A percentile compares a stretch with the other conserved stretches of the same genome.
Conservation (phyloP, 2,329 filamentous ascomycete species). For the Penicillium sp. region DNA sequence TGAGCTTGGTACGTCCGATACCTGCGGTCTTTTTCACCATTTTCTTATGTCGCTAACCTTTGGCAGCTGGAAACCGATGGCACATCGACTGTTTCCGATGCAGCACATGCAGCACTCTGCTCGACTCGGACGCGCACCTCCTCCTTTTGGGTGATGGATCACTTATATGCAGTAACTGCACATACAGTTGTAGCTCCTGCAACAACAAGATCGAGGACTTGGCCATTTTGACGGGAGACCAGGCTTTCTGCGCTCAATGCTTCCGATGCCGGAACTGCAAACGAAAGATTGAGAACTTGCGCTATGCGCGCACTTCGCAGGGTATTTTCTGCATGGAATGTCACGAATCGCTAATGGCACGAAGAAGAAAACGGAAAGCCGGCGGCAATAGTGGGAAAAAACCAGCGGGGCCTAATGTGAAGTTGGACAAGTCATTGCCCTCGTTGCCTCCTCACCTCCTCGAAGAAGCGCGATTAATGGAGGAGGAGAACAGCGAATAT, state of each 20-base stretch:
- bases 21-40: not conserved
- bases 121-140: conserved; percentile 97
- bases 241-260: conserved; percentile 95
- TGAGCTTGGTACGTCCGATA: conserved; percentile 71
- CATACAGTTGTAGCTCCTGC: conserved; percentile 96
- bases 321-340: conserved; percentile 99
- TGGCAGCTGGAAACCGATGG: conserved; percentile 87
- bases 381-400: conserved; percentile 46
- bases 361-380: conserved; percentile 82
- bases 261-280: conserved; percentile 98
- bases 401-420: conserved; percentile 52
- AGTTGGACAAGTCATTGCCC: conserved; percentile 88
- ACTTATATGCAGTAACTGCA: conserved; percentile 98
- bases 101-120: conserved; percentile 89
- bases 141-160: conserved; percentile 96
- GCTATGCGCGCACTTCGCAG: conserved; percentile 95
- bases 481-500: conserved; percentile 61
- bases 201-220: conserved; percentile 97
- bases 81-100: conserved; percentile 99
- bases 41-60: conserved; percentile 25
- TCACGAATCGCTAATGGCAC: conserved; percentile 93
- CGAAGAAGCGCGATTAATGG: conserved; percentile 59
- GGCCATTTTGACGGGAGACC: conserved; percentile 94
- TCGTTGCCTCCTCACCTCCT: conserved; percentile 76
- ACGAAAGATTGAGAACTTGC: conserved; percentile 95